Percentiles rank a stretch among this genome's conserved stretches.
phyloP scores from a whole-genome alignment of 495 filamentous ascomycete genomes.

The Podospora conica region DNA sequence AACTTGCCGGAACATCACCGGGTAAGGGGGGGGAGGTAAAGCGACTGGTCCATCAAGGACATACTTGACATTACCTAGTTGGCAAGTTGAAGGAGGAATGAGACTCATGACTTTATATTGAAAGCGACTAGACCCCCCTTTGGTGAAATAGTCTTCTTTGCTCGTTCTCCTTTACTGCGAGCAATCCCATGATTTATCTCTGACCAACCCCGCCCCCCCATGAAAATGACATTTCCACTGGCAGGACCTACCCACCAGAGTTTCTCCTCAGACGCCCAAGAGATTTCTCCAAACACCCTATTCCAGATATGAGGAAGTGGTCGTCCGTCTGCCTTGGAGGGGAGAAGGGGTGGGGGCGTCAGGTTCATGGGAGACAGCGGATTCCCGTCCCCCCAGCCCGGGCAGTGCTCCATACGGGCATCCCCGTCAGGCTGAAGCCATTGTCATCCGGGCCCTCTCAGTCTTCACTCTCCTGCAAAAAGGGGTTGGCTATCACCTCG shows the following conservation, averaged over 20 bases:
- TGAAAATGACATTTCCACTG: not conserved
- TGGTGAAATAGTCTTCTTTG: not conserved
- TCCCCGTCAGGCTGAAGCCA: not conserved
- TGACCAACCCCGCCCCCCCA: not conserved
- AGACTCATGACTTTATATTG: not conserved
- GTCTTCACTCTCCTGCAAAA: slow-evolving; percentile 62
- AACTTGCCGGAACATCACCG: not conserved
- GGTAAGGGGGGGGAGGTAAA: not conserved
- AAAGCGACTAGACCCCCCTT: not conserved
- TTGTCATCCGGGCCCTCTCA: slow-evolving; percentile 9
- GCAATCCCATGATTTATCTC: not conserved
- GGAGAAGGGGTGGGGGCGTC: not conserved
- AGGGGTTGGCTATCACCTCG: slow-evolving; percentile 93
- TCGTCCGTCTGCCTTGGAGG: not conserved
- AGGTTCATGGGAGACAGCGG: not conserved
- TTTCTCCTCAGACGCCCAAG: not conserved
- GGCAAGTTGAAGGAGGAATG: not conserved
- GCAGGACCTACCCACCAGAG: not conserved
- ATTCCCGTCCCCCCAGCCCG: not conserved
- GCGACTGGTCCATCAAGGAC: no score
- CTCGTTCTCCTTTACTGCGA: not conserved
- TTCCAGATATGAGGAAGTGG: not conserved
- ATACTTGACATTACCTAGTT: not conserved
- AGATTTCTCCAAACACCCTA: not conserved
- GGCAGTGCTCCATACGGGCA: not conserved